Base-by-base conservation (phyloP, 495 filamentous ascomycete species). In the Neurospora intermedia region DNA sequence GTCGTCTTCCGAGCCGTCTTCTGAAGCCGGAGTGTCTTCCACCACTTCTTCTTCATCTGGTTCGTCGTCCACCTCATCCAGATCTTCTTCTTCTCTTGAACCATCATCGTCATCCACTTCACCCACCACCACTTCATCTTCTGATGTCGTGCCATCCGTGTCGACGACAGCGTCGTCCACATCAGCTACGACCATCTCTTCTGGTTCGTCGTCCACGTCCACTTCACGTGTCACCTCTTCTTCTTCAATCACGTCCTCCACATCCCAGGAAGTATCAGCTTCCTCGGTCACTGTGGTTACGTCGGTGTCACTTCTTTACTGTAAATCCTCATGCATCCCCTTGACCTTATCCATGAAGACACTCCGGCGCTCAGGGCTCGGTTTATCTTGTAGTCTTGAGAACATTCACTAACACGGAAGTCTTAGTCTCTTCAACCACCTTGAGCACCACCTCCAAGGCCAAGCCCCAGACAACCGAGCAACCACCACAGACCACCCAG, bases 261-360 rank as follows among this genome's bases (percentile, higher is more conserved):
- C 73, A 48, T 69, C 54, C 31, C 42, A 59, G 43, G 70, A 75
- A 13, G 38, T 69, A 43, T 46, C 73, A 45, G 73, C 79, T 71
- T 78, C 78, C 54, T 74, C 75, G 39, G 70, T 72, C 46, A 43
- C 76, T 45, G 79, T 75, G 76, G 78, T 77, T 78, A 78, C 59
- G 79, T 79, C 69, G 59, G 69, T 71, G n/a, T 72, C 20, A 11
- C 45, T 18, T 42, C 54, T 66, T 66, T 16, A 31, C 15, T 66
- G 54, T 66, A 66, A 66, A 66, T 35, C 2, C 54, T 27, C 54
- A 4, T 62, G 35, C 15, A 66, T 9, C 54, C 23, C 27, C 54
- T 2, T 6, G 35, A n/a, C 13, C 40, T 27, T 9, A 18, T 8
- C 23, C n/a, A 23, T n/a, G 4, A 71, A 66, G 54, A 66, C 54